Percentiles rank a stretch among this genome's conserved stretches.
Conservation (phyloP, 208 protist species). For the Borovskyia barvae region DNA sequence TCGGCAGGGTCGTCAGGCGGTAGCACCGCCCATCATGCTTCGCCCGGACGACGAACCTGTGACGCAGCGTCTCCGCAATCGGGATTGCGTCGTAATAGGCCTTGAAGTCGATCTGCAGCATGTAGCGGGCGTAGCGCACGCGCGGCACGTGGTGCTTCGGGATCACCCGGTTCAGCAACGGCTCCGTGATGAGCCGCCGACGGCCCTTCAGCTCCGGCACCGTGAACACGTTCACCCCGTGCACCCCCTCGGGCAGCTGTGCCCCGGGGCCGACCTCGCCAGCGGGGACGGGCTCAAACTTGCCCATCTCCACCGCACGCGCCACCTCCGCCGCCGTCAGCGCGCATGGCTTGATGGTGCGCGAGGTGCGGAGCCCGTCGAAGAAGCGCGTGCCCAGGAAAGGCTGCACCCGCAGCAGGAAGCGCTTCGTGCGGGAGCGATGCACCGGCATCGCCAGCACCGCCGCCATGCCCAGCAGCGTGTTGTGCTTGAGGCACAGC, state of each 20-base stretch:
- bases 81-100: conserved; percentile 34
- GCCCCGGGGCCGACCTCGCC: neutral
- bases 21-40: conserved; percentile 3
- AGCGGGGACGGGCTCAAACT: neutral
- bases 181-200: conserved; percentile 34
- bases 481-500: no score
- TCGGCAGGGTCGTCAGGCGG: conserved; percentile 17
- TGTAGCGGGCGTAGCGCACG: conserved; percentile 14
- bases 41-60: conserved; percentile 21
- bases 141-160: conserved; percentile 23
- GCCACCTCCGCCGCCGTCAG: neutral
- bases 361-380: neutral
- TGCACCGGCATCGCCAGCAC: no score
- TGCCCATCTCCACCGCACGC: conserved; percentile 1
- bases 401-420: neutral
- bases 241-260: neutral
- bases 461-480: no score
- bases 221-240: conserved; percentile 29
- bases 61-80: conserved; percentile 2
- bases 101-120: conserved; percentile 34
- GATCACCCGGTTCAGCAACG: conserved; percentile 30
- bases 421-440: no score
- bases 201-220: conserved; percentile 32
- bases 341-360: neutral
- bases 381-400: neutral